phyloP scores from a whole-genome alignment of 2,329 filamentous ascomycete genomes.

The Aspergillus sergii region DNA sequence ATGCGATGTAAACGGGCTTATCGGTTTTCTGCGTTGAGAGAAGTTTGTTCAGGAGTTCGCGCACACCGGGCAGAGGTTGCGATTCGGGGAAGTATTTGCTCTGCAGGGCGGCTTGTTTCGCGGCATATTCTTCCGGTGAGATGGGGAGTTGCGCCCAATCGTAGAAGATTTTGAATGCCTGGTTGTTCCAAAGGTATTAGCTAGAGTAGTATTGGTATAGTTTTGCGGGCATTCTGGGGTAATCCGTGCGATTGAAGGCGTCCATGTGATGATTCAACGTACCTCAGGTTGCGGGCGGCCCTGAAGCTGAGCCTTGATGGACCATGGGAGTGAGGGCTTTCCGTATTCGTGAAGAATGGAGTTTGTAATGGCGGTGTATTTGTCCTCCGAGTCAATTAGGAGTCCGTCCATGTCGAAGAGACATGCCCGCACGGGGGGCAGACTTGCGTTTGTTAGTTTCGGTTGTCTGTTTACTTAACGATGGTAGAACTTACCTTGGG shows the following conservation, averaged over 20 bases:
- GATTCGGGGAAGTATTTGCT: conserved; percentile 70
- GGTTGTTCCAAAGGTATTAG: not conserved
- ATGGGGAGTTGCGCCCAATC: conserved; percentile 88
- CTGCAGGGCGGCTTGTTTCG: conserved; percentile 66
- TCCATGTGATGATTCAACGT: conserved; percentile 9
- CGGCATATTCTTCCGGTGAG: conserved; percentile 65
- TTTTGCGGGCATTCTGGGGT: not conserved
- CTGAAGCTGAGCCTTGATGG: conserved; percentile 86
- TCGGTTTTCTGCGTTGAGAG: conserved; percentile 36
- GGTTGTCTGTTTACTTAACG: not conserved
- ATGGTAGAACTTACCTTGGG: conserved; percentile 7
- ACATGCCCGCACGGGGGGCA: conserved; percentile 82
- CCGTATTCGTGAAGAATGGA: conserved; percentile 74
- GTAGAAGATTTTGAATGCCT: conserved; percentile 65
- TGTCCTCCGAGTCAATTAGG: conserved; percentile 88
- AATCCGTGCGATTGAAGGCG: not conserved
- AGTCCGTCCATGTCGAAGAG: conserved; percentile 99
- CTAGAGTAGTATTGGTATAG: not conserved
- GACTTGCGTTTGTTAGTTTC: conserved; percentile 49
- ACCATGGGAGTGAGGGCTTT: conserved; percentile 80
- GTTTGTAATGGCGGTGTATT: conserved; percentile 84
- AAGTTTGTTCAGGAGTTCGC: conserved; percentile 60
- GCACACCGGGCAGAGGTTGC: conserved; percentile 78
- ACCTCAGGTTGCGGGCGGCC: conserved; percentile 63
- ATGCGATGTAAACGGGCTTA: conserved; percentile 71